Conservation (phyloP, 176 grass and related monocot genomes). For the Ampelocalamus luodianensis region DNA sequence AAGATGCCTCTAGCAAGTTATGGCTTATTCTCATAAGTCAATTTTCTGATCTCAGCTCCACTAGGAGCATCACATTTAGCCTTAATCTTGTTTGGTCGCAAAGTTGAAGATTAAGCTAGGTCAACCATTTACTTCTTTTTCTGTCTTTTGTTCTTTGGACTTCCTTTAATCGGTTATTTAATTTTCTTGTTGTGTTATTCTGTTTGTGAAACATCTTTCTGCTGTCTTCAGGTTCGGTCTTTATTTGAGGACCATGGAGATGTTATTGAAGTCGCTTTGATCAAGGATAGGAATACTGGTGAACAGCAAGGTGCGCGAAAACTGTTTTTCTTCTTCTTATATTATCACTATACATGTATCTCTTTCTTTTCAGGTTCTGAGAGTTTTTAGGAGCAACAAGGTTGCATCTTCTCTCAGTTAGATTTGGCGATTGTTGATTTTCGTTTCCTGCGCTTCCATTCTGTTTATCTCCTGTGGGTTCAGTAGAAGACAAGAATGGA, state of each 20-base stretch:
- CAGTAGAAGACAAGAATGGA: constrained; percentile 67
- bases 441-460: constrained; percentile 62
- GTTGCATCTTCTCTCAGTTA: constrained; percentile 76
- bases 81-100: constrained; percentile 21
- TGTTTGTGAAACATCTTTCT: constrained; percentile 34
- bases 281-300: constrained; percentile 95
- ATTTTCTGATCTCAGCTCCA: background rate
- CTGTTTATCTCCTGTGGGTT: constrained; percentile 57
- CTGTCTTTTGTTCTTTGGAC: background rate
- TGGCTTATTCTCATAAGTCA: background rate
- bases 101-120: constrained; percentile 21
- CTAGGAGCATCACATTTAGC: background rate
- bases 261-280: constrained; percentile 98
- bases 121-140: constrained; percentile 6
- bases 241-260: constrained; percentile 97
- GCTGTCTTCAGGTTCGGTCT: constrained; percentile 66
- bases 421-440: constrained; percentile 68
- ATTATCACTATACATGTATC: constrained; percentile 49
- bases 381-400: constrained; percentile 75
- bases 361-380: constrained; percentile 88
- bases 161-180: constrained; percentile 10
- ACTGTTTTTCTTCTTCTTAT: constrained; percentile 46
- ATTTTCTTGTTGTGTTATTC: constrained; percentile 13
- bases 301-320: constrained; percentile 85
- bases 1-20: constrained; percentile 27